A percentile compares a stretch with the other conserved stretches of the same genome.
Evolutionary conservation across 768 basidiomycete species (phyloP).

Genomic region (Crassisporium funariophilum): DNA sequence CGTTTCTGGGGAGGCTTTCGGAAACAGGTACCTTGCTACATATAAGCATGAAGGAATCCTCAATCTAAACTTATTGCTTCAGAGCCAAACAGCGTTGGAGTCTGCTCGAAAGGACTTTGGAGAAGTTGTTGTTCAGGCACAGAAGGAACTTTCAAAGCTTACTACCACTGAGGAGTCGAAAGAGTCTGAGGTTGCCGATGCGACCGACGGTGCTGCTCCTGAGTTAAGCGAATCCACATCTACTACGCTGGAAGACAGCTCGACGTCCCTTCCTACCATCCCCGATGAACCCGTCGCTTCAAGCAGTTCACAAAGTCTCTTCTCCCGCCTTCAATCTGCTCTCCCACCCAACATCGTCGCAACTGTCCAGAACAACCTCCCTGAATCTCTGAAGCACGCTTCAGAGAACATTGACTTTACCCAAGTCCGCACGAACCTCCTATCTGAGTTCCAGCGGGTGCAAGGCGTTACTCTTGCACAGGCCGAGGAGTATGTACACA

Average conservation of each 20-base stretch:
- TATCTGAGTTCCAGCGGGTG: slow-evolving; percentile 68
- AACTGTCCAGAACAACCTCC: slow-evolving; percentile 67
- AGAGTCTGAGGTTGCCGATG: slow-evolving; percentile 25
- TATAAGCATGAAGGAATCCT: background rate
- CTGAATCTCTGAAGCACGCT: slow-evolving; percentile 64
- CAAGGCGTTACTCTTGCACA: slow-evolving; percentile 75
- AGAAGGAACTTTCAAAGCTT: slow-evolving; percentile 71
- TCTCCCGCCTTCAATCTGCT: slow-evolving; percentile 71
- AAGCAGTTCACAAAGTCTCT: slow-evolving; percentile 45
- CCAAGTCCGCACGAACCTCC: slow-evolving; percentile 63
- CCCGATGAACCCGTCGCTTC: slow-evolving; percentile 22
- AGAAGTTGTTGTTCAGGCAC: slow-evolving; percentile 76
- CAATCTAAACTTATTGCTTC: slow-evolving; percentile 2
- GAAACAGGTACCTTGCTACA: slow-evolving; percentile 65
- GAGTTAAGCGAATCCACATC: slow-evolving; percentile 18
- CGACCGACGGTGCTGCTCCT: slow-evolving; percentile 11
- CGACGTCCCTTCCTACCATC: slow-evolving; percentile 5
- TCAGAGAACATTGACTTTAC: slow-evolving; percentile 67
- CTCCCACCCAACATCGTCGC: slow-evolving; percentile 75
- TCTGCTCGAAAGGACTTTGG: slow-evolving; percentile 73
- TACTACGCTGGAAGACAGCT: slow-evolving; percentile 1
- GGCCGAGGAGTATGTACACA: slow-evolving; percentile 84
- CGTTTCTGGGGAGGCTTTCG: slow-evolving; percentile 91
- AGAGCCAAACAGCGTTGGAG: slow-evolving; percentile 74
- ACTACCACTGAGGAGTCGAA: slow-evolving; percentile 33